These are phyloP conservation scores for Glycyrrhiza uralensis DNA, from an alignment of 306 rosid species.

Conservation along the genomic window DNA sequence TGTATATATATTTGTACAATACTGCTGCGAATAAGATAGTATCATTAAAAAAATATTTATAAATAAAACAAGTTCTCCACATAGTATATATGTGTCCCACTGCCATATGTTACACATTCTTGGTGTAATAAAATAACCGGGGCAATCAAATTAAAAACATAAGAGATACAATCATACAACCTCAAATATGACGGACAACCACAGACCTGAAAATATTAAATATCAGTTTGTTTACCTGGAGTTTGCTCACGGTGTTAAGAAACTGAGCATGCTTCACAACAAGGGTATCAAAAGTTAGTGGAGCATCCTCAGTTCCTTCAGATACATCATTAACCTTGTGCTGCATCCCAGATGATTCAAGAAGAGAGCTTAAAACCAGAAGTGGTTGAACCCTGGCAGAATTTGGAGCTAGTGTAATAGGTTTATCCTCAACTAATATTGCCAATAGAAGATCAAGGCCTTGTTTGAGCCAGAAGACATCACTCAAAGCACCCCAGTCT, in stretches of 20 bases:
- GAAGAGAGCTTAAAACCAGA: slow-evolving; percentile 54
- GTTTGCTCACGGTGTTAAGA: slow-evolving; percentile 88
- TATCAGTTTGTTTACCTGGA: slow-evolving; percentile 57
- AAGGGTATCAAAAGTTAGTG: slow-evolving; percentile 77
- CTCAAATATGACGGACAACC: background rate
- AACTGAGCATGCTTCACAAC: slow-evolving; percentile 82
- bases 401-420: slow-evolving; percentile 94
- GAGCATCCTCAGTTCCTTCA: slow-evolving; percentile 74
- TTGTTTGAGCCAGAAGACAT: slow-evolving; percentile 98
- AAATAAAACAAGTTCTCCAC: background rate
- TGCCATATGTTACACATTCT: background rate
- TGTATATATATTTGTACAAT: background rate
- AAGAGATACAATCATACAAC: background rate
- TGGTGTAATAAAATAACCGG: background rate
- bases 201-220: background rate
- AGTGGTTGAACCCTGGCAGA: slow-evolving; percentile 92
- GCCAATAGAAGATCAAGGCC: slow-evolving; percentile 99
- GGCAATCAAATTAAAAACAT: background rate
- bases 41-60: background rate
- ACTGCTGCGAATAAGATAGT: background rate
- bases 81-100: background rate
- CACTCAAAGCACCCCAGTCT: slow-evolving; percentile 95
- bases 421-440: slow-evolving; percentile 86
- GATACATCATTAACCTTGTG: slow-evolving; percentile 66
- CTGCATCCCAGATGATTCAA: slow-evolving; percentile 72